Conservation (phyloP, 2,329 filamentous ascomycete species). For the Didymella exigua region DNA sequence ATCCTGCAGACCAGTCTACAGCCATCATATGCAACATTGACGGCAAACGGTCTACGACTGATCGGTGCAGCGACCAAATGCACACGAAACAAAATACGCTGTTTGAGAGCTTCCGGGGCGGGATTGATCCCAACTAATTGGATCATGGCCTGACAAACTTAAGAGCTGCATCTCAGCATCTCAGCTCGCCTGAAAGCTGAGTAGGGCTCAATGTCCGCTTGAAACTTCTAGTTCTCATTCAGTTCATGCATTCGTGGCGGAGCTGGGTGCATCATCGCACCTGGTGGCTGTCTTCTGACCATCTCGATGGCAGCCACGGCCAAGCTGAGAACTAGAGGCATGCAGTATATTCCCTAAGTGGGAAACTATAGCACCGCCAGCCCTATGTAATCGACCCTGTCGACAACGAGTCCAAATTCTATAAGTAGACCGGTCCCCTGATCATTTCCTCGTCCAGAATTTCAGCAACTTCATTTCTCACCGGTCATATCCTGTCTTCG, state of each 20-base stretch:
- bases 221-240: neutral
- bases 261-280: neutral
- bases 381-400: neutral
- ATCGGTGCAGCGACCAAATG: neutral
- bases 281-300: neutral
- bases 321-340: neutral
- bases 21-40: neutral
- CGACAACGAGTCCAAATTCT: no score
- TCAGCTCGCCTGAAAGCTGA: constrained; percentile 1
- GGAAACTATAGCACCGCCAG: neutral
- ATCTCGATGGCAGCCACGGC: neutral
- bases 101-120: neutral
- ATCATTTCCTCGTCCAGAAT: neutral
- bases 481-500: neutral
- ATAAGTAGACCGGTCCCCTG: neutral
- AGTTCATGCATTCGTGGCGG: neutral
- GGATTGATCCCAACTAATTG: neutral
- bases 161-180: neutral
- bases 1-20: no score
- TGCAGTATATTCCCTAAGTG: neutral
- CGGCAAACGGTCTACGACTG: neutral
- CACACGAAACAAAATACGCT: neutral
- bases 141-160: neutral
- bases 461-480: neutral
- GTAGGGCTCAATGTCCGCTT: neutral